These are phyloP conservation scores for Termitomyces heimii DNA, from an alignment of 768 basidiomycete species.

Conservation along the genomic window DNA sequence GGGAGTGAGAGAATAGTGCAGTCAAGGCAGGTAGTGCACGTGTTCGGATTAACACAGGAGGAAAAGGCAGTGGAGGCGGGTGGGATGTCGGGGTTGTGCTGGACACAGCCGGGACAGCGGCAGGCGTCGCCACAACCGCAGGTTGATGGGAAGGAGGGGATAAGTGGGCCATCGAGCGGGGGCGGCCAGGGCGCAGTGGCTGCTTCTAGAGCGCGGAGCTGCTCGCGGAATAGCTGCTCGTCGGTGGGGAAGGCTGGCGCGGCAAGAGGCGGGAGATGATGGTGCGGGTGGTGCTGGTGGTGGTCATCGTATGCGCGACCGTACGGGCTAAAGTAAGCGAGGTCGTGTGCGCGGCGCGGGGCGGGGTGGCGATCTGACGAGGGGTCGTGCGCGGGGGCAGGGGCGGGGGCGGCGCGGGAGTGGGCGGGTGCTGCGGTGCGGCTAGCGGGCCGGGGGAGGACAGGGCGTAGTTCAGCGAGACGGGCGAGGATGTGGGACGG, in stretches of 20 bases:
- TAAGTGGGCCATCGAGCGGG: constrained; percentile 13
- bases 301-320: constrained; percentile 53
- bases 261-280: constrained; percentile 19
- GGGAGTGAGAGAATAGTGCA: constrained; percentile 54
- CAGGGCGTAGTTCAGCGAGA: constrained; percentile 61
- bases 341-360: constrained; percentile 47
- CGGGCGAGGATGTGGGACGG: constrained; percentile 52
- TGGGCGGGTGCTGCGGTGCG: constrained; percentile 5
- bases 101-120: constrained; percentile 57
- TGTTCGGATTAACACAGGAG: constrained; percentile 30
- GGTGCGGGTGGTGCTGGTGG: neutral
- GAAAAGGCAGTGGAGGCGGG: constrained; percentile 30
- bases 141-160: constrained; percentile 32
- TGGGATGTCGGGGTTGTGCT: constrained; percentile 36
- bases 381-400: constrained; percentile 41
- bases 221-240: constrained; percentile 21
- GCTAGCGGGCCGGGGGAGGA: constrained; percentile 53
- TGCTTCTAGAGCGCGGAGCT: constrained; percentile 25
- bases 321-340: constrained; percentile 58
- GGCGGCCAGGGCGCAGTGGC: constrained; percentile 20
- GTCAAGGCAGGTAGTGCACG: constrained; percentile 48
- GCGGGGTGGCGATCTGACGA: constrained; percentile 32
- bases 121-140: constrained; percentile 64
- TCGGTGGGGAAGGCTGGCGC: constrained; percentile 15
- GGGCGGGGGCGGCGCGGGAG: constrained; percentile 28